phyloP scores from a whole-genome alignment of 176 grass and related monocot species.

The Melocanna baccifera region DNA sequence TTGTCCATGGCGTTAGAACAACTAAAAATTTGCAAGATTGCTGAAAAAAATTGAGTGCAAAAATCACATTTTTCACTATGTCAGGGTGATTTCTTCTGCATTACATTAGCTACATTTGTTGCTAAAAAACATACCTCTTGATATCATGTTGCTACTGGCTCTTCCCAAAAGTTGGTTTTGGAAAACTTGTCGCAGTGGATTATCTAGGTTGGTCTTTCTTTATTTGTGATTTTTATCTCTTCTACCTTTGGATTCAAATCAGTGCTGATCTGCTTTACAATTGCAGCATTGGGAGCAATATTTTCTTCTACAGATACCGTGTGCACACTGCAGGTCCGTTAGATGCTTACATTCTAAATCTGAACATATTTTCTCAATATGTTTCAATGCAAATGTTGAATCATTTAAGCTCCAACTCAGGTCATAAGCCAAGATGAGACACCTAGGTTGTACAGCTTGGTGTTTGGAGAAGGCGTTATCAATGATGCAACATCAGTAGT shows the following conservation, averaged over 20 bases:
- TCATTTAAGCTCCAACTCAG: slow-evolving; percentile 20
- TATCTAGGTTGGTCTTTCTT: slow-evolving; percentile 55
- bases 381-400: neutral
- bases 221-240: neutral
- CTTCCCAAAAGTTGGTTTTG: slow-evolving; percentile 73
- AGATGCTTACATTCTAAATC: neutral
- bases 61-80: neutral
- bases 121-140: neutral
- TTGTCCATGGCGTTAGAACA: neutral
- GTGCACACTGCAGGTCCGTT: slow-evolving; percentile 73
- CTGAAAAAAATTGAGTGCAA: neutral
- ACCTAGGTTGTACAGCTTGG: slow-evolving; percentile 84
- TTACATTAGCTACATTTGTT: neutral
- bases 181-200: slow-evolving; percentile 43
- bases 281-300: slow-evolving; percentile 78
- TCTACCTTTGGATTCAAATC: neutral
- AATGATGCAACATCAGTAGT: slow-evolving; percentile 88
- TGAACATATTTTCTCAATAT: neutral
- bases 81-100: neutral
- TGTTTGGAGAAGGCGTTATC: slow-evolving; percentile 92
- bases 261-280: neutral
- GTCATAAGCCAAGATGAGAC: slow-evolving; percentile 90
- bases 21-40: neutral
- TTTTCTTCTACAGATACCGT: slow-evolving; percentile 90
- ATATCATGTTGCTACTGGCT: slow-evolving; percentile 72